Conservation (phyloP, 164 flowering plant species). For the Cinnamomum micranthum region DNA sequence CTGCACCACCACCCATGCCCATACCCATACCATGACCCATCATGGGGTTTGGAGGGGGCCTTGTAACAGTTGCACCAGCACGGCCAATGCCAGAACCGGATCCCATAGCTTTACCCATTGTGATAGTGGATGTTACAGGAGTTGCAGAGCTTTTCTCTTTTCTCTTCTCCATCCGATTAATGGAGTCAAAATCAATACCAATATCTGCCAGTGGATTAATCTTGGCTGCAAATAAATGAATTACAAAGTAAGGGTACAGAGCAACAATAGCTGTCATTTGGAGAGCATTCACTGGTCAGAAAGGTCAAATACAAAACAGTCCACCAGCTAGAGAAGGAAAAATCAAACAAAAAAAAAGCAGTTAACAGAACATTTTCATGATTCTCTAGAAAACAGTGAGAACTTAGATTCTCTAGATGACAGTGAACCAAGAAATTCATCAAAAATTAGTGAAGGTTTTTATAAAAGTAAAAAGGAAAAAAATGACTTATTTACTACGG, state of each 20-base stretch:
- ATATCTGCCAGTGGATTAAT: constrained; percentile 88
- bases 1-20: constrained; percentile 30
- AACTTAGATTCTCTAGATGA: background rate
- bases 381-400: too few species aligned
- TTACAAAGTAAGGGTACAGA: background rate
- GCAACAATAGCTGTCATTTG: background rate
- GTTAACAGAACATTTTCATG: background rate
- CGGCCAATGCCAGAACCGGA: constrained; percentile 96
- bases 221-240: constrained; percentile 63
- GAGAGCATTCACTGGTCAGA: background rate
- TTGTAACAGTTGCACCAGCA: constrained; percentile 67
- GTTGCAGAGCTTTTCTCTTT: constrained; percentile 60
- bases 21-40: constrained; percentile 38
- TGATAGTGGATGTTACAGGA: constrained; percentile 54
- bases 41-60: constrained; percentile 60
- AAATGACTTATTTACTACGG: background rate
- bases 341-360: background rate
- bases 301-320: background rate
- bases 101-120: constrained; percentile 99
- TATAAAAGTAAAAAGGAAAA: too few species aligned
- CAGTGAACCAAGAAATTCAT: background rate
- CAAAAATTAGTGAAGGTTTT: background rate
- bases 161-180: constrained; percentile 88
- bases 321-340: background rate
- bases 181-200: constrained; percentile 92